Evolutionary conservation across 305 asterid genomes (phyloP).

Genomic region (Ruellia speciosa): DNA sequence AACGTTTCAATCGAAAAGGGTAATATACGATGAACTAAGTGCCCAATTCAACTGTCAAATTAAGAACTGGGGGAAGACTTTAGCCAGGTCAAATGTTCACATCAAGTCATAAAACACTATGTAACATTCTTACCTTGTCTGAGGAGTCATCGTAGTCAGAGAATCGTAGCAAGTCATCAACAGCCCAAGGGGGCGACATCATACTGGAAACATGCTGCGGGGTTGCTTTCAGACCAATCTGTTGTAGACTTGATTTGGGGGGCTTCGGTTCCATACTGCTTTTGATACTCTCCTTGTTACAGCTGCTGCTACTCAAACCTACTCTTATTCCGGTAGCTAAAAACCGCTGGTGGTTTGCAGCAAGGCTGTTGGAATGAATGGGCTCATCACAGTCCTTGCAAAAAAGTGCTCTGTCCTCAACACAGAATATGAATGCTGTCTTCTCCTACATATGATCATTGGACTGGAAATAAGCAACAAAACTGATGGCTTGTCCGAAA

Average conservation of each 20-base stretch:
- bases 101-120: not conserved
- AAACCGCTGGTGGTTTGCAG: constrained; percentile 87
- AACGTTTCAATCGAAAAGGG: too few species aligned
- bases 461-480: not conserved
- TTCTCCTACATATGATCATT: constrained; percentile 41
- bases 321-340: constrained; percentile 90
- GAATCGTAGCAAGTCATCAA: constrained; percentile 71
- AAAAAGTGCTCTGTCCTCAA: constrained; percentile 92
- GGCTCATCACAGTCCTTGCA: constrained; percentile 88
- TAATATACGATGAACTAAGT: too few species aligned
- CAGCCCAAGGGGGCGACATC: constrained; percentile 67
- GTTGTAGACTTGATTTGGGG: constrained; percentile 42
- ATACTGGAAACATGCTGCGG: constrained; percentile 34
- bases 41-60: not conserved
- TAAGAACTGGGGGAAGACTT: not conserved
- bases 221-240: constrained; percentile 29
- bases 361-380: constrained; percentile 63
- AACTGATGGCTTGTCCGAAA: not conserved
- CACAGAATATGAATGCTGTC: constrained; percentile 92
- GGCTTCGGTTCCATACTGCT: constrained; percentile 51
- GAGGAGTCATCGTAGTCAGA: constrained; percentile 59
- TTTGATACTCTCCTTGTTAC: constrained; percentile 32
- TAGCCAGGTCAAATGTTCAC: too few species aligned
- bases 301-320: constrained; percentile 47
- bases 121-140: constrained; percentile 41